Evolutionary conservation across 805 yeast genomes (phyloP), one percentile per base, ranked within the genome.

Genomic region (Starmera quercuum): DNA sequence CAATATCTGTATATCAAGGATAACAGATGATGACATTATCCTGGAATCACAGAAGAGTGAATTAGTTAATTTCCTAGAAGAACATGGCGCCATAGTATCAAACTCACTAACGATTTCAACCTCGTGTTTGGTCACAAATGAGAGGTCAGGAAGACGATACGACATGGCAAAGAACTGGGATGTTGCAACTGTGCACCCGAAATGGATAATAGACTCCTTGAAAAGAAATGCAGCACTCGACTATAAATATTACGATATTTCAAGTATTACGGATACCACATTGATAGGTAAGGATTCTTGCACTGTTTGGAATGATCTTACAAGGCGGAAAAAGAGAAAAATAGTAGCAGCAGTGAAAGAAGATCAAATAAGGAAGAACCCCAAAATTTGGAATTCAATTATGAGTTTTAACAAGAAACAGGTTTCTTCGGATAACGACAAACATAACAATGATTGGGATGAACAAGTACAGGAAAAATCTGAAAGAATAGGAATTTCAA

Each of bases 61-160:
- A 20, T 44, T 75, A 6, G 37, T 56, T 1, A 45, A 53, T 6
- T 31, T 62, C 5, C 58, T 78, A 7, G 49, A 41, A 23, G 50
- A 56, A 4, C 49, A 68, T 44, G 79, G 78, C 4, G 84, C 81
- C 4, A 54, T 51, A 14, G 66, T 68, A 2, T 64, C 74, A 1
- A 73, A 69, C 16, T 65, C 79, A 1, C 54, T 78, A 24, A 68
- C 75, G 2, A 56, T 58, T 7, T 54, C 62, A 6, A 63, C 63
- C 30, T 44, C 63, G 3, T 61, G 68, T 37, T 55, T 78, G 1
- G 61, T 78, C 4, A 66, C 76, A n/a, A 63, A 73, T 20, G 73
- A 67, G 31, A 54, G 53, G 18, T 47, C 55, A 13, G 85, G 85
- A 0, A 68, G 62, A 36, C 46, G 83, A 33, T 76, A 63, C 45